These are phyloP conservation scores for Kodamaea plutei DNA, from an alignment of 1,139 yeast species.

Conservation along the genomic window DNA sequence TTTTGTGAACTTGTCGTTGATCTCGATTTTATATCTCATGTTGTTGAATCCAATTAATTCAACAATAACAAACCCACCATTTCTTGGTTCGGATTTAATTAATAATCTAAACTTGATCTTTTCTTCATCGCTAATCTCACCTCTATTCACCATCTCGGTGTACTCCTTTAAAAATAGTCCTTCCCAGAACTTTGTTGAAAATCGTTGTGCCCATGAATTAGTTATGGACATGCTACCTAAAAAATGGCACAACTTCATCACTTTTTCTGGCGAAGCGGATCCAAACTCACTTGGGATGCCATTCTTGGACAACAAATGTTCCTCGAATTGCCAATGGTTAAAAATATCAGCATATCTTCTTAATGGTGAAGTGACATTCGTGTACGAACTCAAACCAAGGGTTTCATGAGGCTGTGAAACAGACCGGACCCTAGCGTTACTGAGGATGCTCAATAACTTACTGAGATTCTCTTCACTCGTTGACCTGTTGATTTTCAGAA, in stretches of 20 bases:
- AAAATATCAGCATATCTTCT: constrained; percentile 81
- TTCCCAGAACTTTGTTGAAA: constrained; percentile 36
- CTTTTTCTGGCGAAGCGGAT: constrained; percentile 6
- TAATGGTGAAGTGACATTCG: constrained; percentile 85
- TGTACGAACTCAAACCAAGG: constrained; percentile 60
- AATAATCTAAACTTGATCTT: constrained; percentile 25
- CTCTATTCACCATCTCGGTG: constrained; percentile 14
- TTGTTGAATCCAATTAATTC: constrained; percentile 26
- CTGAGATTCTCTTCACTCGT: constrained; percentile 17
- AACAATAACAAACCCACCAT: constrained; percentile 22
- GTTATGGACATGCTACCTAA: constrained; percentile 30
- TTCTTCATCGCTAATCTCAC: constrained; percentile 13
- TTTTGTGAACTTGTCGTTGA: constrained; percentile 17
- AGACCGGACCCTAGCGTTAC: constrained; percentile 21
- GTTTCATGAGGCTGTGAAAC: constrained; percentile 51
- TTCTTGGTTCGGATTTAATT: constrained; percentile 25
- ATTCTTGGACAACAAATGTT: constrained; percentile 14
- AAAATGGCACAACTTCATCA: constrained; percentile 22
- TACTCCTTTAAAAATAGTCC: constrained; percentile 34
- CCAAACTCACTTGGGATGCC: constrained; percentile 1
- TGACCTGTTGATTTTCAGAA: constrained; percentile 26
- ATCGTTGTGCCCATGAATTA: constrained; percentile 22
- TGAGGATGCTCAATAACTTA: constrained; percentile 14
- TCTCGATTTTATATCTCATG: constrained; percentile 23
- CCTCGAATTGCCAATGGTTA: constrained; percentile 57